Evolutionary conservation across 164 flowering plant species (phyloP).

Genomic region (Buxus sempervirens): DNA sequence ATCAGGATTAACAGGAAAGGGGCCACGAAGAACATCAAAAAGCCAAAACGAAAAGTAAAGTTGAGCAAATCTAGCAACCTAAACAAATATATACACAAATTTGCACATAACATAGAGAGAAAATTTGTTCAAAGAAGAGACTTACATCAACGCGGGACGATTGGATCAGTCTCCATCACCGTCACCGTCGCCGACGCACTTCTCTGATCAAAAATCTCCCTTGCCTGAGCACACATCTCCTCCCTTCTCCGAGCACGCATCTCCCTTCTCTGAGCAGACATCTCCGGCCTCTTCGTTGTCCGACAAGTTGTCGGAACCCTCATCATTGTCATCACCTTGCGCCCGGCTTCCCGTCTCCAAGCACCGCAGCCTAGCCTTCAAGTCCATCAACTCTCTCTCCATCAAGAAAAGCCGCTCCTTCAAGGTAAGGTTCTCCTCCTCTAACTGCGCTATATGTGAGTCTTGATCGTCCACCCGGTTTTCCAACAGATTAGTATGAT

Average conservation of each 20-base stretch:
- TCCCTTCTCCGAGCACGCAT: conserved; percentile 32
- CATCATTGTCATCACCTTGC: conserved; percentile 50
- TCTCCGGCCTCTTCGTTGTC: conserved; percentile 21
- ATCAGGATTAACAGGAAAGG: background rate
- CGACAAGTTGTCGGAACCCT: conserved; percentile 47
- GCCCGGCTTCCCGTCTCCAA: conserved; percentile 49
- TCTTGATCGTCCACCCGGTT: conserved; percentile 94
- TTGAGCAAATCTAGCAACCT: background rate
- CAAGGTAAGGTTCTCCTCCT: conserved; percentile 82
- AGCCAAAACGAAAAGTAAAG: background rate
- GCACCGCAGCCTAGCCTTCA: conserved; percentile 72
- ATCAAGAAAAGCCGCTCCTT: conserved; percentile 87
- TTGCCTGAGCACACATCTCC: conserved; percentile 32
- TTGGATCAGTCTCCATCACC: conserved; percentile 29
- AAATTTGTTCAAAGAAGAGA: conserved; percentile 23
- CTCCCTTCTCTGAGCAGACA: conserved; percentile 41
- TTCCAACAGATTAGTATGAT: conserved; percentile 59
- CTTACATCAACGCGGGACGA: conserved; percentile 26
- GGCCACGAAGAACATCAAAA: background rate
- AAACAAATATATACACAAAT: background rate
- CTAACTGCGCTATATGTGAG: conserved; percentile 79
- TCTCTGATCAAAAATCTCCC: conserved; percentile 29
- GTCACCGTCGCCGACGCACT: conserved; percentile 42
- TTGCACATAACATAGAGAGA: background rate
- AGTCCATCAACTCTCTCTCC: conserved; percentile 77